Percentiles rank a stretch among this genome's conserved stretches.
phyloP scores from a whole-genome alignment of 2,329 filamentous ascomycete species.

The Aspergillus flavus region DNA sequence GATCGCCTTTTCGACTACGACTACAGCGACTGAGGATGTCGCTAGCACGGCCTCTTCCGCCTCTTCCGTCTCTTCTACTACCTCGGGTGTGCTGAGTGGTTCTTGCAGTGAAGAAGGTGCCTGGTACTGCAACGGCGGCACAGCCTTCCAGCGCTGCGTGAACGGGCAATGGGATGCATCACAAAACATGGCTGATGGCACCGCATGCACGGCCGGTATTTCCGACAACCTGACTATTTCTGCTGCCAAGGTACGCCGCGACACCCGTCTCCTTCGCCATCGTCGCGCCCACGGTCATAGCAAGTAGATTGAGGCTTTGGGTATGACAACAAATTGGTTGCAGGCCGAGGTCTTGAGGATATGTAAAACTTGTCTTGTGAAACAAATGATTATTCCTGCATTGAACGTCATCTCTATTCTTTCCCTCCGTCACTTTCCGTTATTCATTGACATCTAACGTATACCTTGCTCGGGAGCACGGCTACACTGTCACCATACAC shows the following conservation, averaged over 20 bases:
- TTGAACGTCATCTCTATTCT: not conserved
- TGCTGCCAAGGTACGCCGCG: not conserved
- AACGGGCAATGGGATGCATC: constrained; percentile 22
- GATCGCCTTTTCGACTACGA: not conserved
- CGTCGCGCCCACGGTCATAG: not conserved
- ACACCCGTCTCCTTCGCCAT: not conserved
- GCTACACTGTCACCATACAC: no score
- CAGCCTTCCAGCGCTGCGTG: constrained; percentile 21
- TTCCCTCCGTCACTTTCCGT: accelerated
- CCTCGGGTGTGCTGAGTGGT: constrained; percentile 7
- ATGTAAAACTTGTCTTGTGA: no score
- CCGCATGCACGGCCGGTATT: constrained; percentile 20
- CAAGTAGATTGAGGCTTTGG: not conserved
- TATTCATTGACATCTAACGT: no score
- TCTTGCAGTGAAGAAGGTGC: constrained; percentile 19
- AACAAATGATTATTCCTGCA: accelerated
- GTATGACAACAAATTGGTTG: not conserved
- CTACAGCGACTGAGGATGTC: no score
- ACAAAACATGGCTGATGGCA: constrained; percentile 17
- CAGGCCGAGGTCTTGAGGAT: not conserved
- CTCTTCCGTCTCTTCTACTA: not conserved
- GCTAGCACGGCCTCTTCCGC: not conserved
- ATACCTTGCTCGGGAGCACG: no score
- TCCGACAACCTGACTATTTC: not conserved
- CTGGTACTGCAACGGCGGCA: constrained; percentile 28